phyloP scores from a whole-genome alignment of 495 filamentous ascomycete genomes.

The Poronia punctata region DNA sequence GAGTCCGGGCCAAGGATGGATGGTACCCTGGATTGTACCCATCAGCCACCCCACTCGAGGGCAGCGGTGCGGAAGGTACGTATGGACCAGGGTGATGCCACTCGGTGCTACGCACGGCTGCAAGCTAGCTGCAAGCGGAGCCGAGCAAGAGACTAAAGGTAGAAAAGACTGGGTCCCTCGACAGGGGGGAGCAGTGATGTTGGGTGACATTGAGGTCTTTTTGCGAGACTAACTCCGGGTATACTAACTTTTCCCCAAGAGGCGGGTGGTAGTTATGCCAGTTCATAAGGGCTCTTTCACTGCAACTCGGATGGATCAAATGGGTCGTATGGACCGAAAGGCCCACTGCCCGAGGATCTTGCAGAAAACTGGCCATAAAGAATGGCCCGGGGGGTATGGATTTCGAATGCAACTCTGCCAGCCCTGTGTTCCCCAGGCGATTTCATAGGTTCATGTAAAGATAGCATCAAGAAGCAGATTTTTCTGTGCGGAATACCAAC shows the following conservation, averaged over 20 bases:
- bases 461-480: too few relatives aligned
- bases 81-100: too few relatives aligned
- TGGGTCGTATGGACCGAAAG: constrained; percentile 19
- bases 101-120: constrained; percentile 27
- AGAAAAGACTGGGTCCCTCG: too few relatives aligned
- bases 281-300: too few relatives aligned
- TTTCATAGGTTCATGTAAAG: too few relatives aligned
- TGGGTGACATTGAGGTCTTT: constrained; percentile 17
- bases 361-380: constrained; percentile 11
- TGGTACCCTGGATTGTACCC: constrained; percentile 26
- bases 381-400: constrained; percentile 19
- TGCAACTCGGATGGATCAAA: too few relatives aligned
- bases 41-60: constrained; percentile 23
- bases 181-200: constrained; percentile 14
- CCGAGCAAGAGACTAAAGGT: too few relatives aligned
- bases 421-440: constrained; percentile 16
- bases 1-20: constrained; percentile 22
- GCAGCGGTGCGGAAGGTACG: constrained; percentile 19
- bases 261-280: constrained; percentile 13
- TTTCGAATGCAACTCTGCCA: constrained; percentile 24
- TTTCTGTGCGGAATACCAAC: too few relatives aligned
- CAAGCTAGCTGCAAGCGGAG: too few relatives aligned
- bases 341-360: constrained; percentile 19
- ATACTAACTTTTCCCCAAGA: constrained; percentile 24
- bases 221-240: constrained; percentile 19